phyloP scores from a whole-genome alignment of 2,329 filamentous ascomycete species.

The Aspergillus sp. region DNA sequence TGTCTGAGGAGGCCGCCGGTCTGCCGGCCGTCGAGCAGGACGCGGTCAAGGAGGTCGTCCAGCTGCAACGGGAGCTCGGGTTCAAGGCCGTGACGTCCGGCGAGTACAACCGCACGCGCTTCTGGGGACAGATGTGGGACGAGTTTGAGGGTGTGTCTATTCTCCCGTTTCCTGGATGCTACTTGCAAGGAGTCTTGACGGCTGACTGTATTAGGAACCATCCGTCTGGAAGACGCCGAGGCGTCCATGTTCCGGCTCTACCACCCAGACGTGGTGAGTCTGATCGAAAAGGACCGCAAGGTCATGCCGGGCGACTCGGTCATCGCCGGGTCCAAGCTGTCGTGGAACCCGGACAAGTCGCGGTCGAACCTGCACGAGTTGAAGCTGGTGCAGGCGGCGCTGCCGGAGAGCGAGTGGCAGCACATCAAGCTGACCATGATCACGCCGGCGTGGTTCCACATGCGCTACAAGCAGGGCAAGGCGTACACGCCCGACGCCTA shows the following conservation, averaged over 20 bases:
- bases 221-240: slow-evolving; percentile 25
- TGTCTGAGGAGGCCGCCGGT: slow-evolving; percentile 59
- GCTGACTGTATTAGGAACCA: slow-evolving; percentile 19
- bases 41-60: slow-evolving; percentile 64
- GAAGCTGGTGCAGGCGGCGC: not conserved
- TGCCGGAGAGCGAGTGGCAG: slow-evolving; percentile 37
- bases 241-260: slow-evolving; percentile 27
- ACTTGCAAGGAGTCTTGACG: too few species aligned
- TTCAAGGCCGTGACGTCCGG: slow-evolving; percentile 66
- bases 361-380: slow-evolving; percentile 12
- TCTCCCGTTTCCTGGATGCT: too few species aligned
- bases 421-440: slow-evolving; percentile 69
- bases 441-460: slow-evolving; percentile 68
- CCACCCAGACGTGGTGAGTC: slow-evolving; percentile 26
- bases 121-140: not conserved
- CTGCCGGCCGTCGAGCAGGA: slow-evolving; percentile 63
- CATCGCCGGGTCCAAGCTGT: slow-evolving; percentile 24
- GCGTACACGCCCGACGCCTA: slow-evolving; percentile 60
- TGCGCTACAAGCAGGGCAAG: slow-evolving; percentile 56
- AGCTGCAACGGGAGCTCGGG: slow-evolving; percentile 62
- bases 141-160: too few species aligned
- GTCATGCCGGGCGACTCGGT: slow-evolving; percentile 28
- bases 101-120: slow-evolving; percentile 59
- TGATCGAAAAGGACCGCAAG: slow-evolving; percentile 26
- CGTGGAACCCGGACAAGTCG: slow-evolving; percentile 16